phyloP scores from a whole-genome alignment of 164 flowering plant species.

The Amborella trichopoda region DNA sequence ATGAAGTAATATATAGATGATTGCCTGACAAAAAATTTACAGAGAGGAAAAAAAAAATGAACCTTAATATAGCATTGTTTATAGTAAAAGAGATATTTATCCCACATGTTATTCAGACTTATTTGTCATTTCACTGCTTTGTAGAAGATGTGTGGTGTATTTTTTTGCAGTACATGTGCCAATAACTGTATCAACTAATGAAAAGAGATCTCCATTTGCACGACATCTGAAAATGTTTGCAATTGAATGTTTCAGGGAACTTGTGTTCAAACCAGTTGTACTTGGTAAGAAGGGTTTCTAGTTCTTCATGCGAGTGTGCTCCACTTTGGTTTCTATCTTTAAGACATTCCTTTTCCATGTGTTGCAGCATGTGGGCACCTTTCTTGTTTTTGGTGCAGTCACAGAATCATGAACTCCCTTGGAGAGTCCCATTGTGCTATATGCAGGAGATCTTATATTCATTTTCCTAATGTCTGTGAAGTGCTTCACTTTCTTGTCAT shows the following conservation, averaged over 20 bases:
- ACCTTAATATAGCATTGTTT: no score
- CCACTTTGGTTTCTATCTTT: not conserved
- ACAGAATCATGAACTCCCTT: constrained; percentile 33
- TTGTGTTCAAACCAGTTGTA: constrained; percentile 79
- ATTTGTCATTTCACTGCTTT: not conserved
- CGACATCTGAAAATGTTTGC: not conserved
- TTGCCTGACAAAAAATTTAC: no score
- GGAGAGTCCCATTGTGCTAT: constrained; percentile 60
- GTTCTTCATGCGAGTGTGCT: not conserved
- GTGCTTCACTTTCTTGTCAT: constrained; percentile 55
- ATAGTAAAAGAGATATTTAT: no score
- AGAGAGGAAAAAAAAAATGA: no score
- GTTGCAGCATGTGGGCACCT: constrained; percentile 85
- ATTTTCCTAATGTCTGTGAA: constrained; percentile 64
- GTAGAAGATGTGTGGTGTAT: not conserved
- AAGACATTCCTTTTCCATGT: not conserved
- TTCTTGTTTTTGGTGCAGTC: constrained; percentile 90
- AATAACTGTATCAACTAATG: not conserved
- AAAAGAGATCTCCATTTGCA: not conserved
- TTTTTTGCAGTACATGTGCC: not conserved
- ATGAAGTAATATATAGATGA: no score
- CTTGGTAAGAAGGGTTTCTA: constrained; percentile 33
- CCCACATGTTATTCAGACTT: no score
- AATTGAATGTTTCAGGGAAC: constrained; percentile 49
- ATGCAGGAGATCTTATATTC: constrained; percentile 53